Evolutionary conservation across 2,329 filamentous ascomycete species (phyloP), one percentile per base, ranked within the genome.

Genomic region (Aspergillus spinulosporus): DNA sequence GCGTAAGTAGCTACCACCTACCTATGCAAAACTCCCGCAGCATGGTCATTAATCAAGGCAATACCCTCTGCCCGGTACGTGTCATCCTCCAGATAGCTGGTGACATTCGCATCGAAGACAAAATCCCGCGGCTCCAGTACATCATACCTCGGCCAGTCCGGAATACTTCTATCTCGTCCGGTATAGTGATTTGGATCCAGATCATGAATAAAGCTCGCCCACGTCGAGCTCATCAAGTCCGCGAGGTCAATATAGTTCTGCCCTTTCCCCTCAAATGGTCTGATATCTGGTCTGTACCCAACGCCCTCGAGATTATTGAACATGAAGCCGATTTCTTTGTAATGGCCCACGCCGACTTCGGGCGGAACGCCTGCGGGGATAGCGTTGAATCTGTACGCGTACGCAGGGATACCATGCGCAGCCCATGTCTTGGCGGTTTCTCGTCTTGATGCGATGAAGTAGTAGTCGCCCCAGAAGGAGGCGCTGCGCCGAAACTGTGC

Each of bases 371-470:
- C 56, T 31, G 47, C n/a, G 21, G 60, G 51, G 29, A 59, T 39
- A 12, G 46, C 39, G 21, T 61, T 52, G 39, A 61, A 62, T 21
- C 54, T 52, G 29, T 57, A 62, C 7, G 46, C 56, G 29, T 62
- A 62, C 4, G 57, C 43, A 3, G 54, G 49, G 1, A 53, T 36
- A 7, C 52, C 53, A 3, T 57, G 32, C 2, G 29, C 32, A 3
- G 32, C 32, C 11, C 32, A 34, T 34, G 32, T 34, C 28, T 53
- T 44, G 7, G 52, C 43, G 14, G 49, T 59, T 12, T 60, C 44
- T 5, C 61, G 47, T 15, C 51, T 57, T 11, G 51, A 47, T 4
- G 57, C 55, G 21, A 60, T 59, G n/a, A 59, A 52, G 9, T 57
- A 49, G 9, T 58, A 58, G 14, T 63, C 61, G 0, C 59, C 50